phyloP scores from a whole-genome alignment of 257 asterid genomes.

The Fraxinus anomala region DNA sequence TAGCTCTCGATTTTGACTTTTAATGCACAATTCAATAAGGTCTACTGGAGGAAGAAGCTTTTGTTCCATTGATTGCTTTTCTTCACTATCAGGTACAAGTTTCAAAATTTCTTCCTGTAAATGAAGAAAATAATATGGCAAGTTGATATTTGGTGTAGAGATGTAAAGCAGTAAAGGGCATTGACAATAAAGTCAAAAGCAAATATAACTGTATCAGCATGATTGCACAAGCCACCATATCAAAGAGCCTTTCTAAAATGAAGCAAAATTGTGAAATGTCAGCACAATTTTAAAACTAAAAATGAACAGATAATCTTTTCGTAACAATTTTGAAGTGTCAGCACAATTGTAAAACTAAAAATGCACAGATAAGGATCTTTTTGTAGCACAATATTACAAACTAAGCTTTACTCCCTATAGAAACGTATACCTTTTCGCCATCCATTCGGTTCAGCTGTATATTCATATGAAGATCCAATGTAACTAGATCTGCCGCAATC shows the following conservation, averaged over 20 bases:
- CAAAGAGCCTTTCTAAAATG: background rate
- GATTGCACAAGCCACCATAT: background rate
- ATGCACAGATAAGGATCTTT: background rate
- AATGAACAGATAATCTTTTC: background rate
- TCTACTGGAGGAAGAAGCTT: constrained; percentile 76
- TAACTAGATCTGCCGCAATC: background rate
- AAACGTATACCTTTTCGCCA: background rate
- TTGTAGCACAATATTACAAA: background rate
- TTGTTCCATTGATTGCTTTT: constrained; percentile 50
- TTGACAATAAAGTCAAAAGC: background rate
- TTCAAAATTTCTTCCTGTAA: constrained; percentile 74
- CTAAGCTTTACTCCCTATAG: background rate
- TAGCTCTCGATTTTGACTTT: constrained; percentile 52
- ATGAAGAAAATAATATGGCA: constrained; percentile 14
- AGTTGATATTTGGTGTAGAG: background rate
- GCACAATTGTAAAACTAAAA: background rate
- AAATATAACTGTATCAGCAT: background rate
- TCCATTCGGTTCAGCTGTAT: background rate
- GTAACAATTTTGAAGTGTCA: background rate
- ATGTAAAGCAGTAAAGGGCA: background rate
- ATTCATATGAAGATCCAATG: background rate
- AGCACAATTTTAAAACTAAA: background rate
- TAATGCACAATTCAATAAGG: constrained; percentile 76
- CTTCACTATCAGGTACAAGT: constrained; percentile 50
- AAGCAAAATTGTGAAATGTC: background rate